Base-by-base conservation (phyloP, 176 grass and related monocot species). In the Canna indica region DNA sequence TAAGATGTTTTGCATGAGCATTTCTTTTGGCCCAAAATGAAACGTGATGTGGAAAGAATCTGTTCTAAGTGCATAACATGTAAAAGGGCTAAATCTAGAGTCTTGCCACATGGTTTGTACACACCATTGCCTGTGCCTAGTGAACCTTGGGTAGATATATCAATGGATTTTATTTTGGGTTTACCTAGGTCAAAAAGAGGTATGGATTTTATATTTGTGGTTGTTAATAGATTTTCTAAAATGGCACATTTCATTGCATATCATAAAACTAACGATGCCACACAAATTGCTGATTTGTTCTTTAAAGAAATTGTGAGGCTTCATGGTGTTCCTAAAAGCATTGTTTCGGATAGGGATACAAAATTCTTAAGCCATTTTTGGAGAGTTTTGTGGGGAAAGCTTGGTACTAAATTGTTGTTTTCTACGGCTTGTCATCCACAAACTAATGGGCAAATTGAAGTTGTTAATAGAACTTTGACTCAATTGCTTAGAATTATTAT, bases 201-300 rank as follows among this genome's bases (percentile, higher is more conserved):
- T 0, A 22, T 9, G 11, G 33, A 68, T 42, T 34, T 0, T 25
- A 42, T 42, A 5, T 22, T 67, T 39, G 64, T 67, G 4, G 35
- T 41, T 41, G 35, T 67, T 17, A 14, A 67, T 18, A 0, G 18
- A 9, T 67, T 67, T 41, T 41, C 13, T 28, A 67, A 67, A 24
- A 67, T 41, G 64, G 32, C 64, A n/a, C 64, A 67, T 34, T 67
- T 67, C 20, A 67, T 41, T 22, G 16, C 35, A 41, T 67, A 14
- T 29, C 13, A 24, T 22, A 67, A 67, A 42, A 42, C 17, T n/a
- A 11, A 39, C 9, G 64, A 67, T 67, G 14, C 32, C 1, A 7
- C 17, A 9, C 32, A 67, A n/a, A 15, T 67, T 26, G 64, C 64
- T 22, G 2, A 67, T 41, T 24, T 67, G 9, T 67, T 67, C n/a